Evolutionary conservation across 2,329 filamentous ascomycete species (phyloP).

Genomic region (Talaromyces sp.): DNA sequence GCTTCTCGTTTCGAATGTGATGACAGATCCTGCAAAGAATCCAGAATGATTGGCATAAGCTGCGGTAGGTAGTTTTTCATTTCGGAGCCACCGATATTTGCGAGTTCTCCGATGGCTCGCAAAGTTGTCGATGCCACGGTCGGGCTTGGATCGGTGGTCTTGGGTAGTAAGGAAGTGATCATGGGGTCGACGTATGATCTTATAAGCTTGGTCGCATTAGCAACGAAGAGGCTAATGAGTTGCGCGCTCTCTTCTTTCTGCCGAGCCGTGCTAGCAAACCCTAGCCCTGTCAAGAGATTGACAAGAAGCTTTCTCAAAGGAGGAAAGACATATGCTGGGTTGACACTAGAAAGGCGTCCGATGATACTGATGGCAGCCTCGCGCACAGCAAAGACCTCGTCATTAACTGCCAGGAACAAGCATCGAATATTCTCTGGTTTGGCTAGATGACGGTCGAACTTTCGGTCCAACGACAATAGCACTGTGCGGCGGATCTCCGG

Average conservation of each 20-base stretch:
- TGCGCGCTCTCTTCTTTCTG: slow-evolving; percentile 97
- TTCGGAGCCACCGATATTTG: slow-evolving; percentile 87
- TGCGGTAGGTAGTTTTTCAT: slow-evolving; percentile 89
- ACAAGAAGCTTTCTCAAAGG: slow-evolving; percentile 92
- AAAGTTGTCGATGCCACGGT: slow-evolving; percentile 93
- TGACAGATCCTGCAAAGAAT: slow-evolving; percentile 89
- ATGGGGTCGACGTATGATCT: slow-evolving; percentile 97
- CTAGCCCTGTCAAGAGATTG: slow-evolving; percentile 91
- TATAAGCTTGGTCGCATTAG: slow-evolving; percentile 88
- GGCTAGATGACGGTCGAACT: slow-evolving; percentile 94
- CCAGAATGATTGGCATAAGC: slow-evolving; percentile 92
- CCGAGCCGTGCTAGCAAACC: slow-evolving; percentile 88
- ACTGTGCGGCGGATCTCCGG: slow-evolving; percentile 86
- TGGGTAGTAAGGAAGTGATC: slow-evolving; percentile 89
- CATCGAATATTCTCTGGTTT: slow-evolving; percentile 97
- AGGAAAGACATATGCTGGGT: slow-evolving; percentile 96
- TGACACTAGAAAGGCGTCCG: slow-evolving; percentile 83
- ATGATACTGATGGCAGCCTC: slow-evolving; percentile 97
- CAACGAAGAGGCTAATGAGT: slow-evolving; percentile 85
- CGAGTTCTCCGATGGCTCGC: slow-evolving; percentile 89
- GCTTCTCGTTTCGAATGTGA: slow-evolving; percentile 88
- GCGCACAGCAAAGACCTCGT: slow-evolving; percentile 87
- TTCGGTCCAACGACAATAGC: slow-evolving; percentile 80
- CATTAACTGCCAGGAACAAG: slow-evolving; percentile 90
- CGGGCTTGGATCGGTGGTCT: slow-evolving; percentile 78